Base-by-base conservation (phyloP, 2,329 filamentous ascomycete species). In the Ascosphaera pollenicola region DNA sequence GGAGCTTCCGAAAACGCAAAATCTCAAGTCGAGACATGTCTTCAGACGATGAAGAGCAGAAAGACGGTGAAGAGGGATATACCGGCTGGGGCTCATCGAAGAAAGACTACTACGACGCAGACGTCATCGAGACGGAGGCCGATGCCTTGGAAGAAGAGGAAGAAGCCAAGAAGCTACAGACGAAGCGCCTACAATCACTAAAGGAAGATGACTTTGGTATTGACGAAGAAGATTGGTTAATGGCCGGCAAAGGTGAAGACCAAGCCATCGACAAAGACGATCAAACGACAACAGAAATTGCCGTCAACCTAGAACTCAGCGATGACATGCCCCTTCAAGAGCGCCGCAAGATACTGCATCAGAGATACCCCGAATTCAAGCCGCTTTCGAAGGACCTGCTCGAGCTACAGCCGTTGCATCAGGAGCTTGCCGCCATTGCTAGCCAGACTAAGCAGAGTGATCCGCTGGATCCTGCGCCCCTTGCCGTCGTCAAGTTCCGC, bases 91-190 rank as follows among this genome's bases (percentile, higher is more conserved):
- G 87, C 21, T 70, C 78, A 3, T 84, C 81, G 2, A 87, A 73
- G 55, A 78, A 78, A 44, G 87, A 93, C 49, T 92, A 94, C 60
- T 98, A 98, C 59, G 71, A 92, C 61, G 81, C 83, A 47, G 87
- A 98, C 56, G 62, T 62, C 8, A 75, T 77, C 41, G 71, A 77
- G 50, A 76, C 72, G 1, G 74, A 78, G 50, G 69, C 72, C 43
- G 74, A 77, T 57, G 89, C 89, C 0, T 59, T 91, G 24, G 85
- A 89, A 51, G 89, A 98, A 63, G 91, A 98, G 57, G 73, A 69
- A 8, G 91, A 98, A 55, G 89, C 87, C 2, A 75, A 78, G 55
- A 69, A 83, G 44, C 59, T 98, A 43, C 87, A 95, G 56, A 75
- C 84, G 58, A 94, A 93, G 66, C 87, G 89, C 53, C 59, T 95